Conservation (phyloP, 176 grass and related monocot genomes). For the Oryza brachyantha region DNA sequence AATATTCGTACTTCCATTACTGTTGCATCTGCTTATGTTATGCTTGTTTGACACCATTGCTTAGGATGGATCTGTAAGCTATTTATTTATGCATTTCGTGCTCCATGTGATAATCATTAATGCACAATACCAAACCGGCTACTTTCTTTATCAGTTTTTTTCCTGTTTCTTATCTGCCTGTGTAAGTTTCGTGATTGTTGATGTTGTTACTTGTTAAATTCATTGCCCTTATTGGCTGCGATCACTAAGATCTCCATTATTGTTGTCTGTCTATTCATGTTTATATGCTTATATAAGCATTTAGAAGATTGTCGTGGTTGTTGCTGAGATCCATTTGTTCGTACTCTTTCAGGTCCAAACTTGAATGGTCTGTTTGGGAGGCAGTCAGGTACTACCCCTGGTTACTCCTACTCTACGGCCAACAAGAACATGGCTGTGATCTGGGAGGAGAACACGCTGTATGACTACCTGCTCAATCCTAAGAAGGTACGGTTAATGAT, state of each 20-base stretch:
- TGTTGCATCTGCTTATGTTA: background rate
- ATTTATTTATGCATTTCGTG: background rate
- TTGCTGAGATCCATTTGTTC: background rate
- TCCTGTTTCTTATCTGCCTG: background rate
- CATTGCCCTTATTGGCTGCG: background rate
- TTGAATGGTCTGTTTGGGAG: constrained; percentile 90
- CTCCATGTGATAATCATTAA: background rate
- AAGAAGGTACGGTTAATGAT: constrained; percentile 61
- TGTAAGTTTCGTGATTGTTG: background rate
- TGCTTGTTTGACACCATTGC: background rate
- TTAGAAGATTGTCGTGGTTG: background rate
- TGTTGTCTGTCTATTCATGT: background rate
- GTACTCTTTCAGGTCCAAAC: constrained; percentile 58
- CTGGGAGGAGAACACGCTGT: constrained; percentile 80
- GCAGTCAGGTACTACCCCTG: constrained; percentile 78
- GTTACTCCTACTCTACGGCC: constrained; percentile 78
- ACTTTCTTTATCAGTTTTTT: background rate
- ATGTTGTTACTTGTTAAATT: background rate
- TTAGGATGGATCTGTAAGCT: background rate
- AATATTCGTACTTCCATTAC: background rate
- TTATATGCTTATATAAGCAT: background rate
- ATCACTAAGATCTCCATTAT: background rate
- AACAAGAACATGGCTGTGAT: constrained; percentile 92
- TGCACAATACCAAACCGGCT: background rate
- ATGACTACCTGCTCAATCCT: constrained; percentile 82